These are phyloP conservation scores for Pseudogymnoascus sp. DNA, from an alignment of 2,329 filamentous ascomycete genomes.

Conservation along the genomic window DNA sequence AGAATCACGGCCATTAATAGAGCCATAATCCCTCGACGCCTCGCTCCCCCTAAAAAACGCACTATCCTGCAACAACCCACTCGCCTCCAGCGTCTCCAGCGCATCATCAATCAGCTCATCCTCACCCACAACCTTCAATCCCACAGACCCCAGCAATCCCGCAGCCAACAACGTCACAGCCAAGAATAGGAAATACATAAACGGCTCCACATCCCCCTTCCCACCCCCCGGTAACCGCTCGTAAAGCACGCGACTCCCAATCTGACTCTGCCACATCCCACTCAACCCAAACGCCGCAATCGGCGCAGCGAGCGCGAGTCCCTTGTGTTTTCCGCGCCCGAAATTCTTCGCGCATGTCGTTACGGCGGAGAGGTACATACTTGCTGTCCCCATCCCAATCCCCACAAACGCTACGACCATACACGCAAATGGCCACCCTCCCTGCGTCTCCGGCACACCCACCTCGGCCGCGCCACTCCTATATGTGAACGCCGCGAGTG, in stretches of 20 bases:
- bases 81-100: slow-evolving; percentile 82
- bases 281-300: slow-evolving; percentile 91
- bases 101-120: slow-evolving; percentile 82
- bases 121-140: slow-evolving; percentile 72
- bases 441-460: slow-evolving; percentile 32
- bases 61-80: slow-evolving; percentile 69
- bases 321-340: slow-evolving; percentile 76
- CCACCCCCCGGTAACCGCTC: slow-evolving; percentile 57
- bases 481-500: slow-evolving; percentile 74
- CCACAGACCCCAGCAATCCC: slow-evolving; percentile 65
- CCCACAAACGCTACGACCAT: slow-evolving; percentile 82
- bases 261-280: slow-evolving; percentile 91
- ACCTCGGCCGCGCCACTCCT: slow-evolving; percentile 40
- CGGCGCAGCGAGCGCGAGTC: slow-evolving; percentile 78
- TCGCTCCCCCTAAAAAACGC: slow-evolving; percentile 51
- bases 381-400: slow-evolving; percentile 74
- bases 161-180: slow-evolving; percentile 59
- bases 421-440: slow-evolving; percentile 60
- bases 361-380: slow-evolving; percentile 85
- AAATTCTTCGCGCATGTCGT: slow-evolving; percentile 98
- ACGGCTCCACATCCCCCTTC: slow-evolving; percentile 61
- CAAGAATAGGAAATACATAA: slow-evolving; percentile 81
- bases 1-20: slow-evolving; percentile 33
- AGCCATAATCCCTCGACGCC: slow-evolving; percentile 43
- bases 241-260: slow-evolving; percentile 69